A percentile compares a stretch with the other conserved stretches of the same genome.
Evolutionary conservation across 139 green algal species (phyloP).

Genomic region (Chlamydomonas incerta): DNA sequence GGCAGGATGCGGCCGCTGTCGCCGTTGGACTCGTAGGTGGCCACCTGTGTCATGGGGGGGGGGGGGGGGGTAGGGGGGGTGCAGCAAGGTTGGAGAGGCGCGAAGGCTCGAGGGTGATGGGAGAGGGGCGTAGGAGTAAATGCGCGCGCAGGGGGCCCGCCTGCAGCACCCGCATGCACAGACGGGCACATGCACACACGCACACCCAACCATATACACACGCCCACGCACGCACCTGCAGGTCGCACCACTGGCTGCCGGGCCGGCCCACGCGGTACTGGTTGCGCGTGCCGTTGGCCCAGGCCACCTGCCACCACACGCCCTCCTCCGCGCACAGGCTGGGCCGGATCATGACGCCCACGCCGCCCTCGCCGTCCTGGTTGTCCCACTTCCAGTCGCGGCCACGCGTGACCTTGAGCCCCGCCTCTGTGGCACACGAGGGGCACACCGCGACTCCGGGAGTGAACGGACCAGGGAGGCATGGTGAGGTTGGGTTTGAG

Average conservation of each 20-base stretch:
- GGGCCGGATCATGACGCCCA: background rate
- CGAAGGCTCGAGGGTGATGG: background rate
- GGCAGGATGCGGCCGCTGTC: background rate
- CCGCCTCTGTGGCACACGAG: background rate
- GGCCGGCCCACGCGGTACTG: background rate
- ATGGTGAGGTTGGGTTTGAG: too few species aligned
- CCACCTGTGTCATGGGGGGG: background rate
- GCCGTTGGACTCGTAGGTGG: background rate
- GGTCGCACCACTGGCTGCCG: background rate
- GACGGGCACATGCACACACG: background rate
- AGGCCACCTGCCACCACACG: slow-evolving; percentile 4
- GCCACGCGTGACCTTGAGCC: background rate
- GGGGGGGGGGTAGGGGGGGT: background rate
- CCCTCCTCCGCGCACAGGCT: too few species aligned
- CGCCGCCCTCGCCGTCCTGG: slow-evolving; percentile 1
- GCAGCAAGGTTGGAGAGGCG: background rate
- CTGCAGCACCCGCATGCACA: too few species aligned
- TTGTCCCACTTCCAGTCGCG: slow-evolving; percentile 13
- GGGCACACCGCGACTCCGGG: too few species aligned
- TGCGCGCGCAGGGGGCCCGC: too few species aligned
- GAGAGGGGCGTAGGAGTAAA: background rate
- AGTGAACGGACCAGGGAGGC: too few species aligned
- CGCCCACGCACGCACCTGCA: slow-evolving; percentile 4
- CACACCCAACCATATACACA: background rate
- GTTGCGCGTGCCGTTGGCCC: background rate